Evolutionary conservation across 768 basidiomycete species (phyloP), one percentile per base, ranked within the genome.

Genomic region (Boletus edulis): DNA sequence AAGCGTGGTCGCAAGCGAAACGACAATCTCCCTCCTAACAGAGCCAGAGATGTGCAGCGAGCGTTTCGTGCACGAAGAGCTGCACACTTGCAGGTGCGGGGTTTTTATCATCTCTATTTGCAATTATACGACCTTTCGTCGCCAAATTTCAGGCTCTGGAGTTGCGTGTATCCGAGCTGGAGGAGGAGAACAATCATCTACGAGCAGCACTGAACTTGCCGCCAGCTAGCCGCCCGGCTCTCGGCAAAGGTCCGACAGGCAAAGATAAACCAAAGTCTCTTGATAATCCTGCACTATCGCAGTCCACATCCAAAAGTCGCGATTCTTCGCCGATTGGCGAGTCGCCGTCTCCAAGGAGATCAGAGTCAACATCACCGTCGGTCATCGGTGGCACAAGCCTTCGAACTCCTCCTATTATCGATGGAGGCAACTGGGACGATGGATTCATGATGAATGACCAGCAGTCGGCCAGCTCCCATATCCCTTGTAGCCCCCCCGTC

Each of bases 31-130:
- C 82, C 82, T 63, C 82, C 82, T 58, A 77, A 75, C 62, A 83
- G 91, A 58, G 91, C 92, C 29, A 77, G 93, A 54, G 93, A 94
- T 65, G 90, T 94, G 17, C 92, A 95, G 68, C 75, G 92, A 66
- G 92, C 91, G 10, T 95, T 94, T 76, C 81, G 92, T 58, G 93
- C 92, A 34, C 78, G 93, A 60, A 83, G 92, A 62, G 91, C 91
- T 57, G 91, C 91, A 53, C 92, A 94, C 71, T 79, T 95, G 51
- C 82, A 87, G 77, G 89, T 90, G 58, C 62, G 76, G 73, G 46
- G 60, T 55, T 54, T 64, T 64, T 67, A 62, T 57, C 62, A 56
- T 68, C 61, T 62, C 66, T 67, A 72, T 67, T 80, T 76, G 69
- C 67, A 76, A 72, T 72, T 67, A 60, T 70, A 59, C 62, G 62